Percentiles rank a stretch among this genome's conserved stretches.
Evolutionary conservation across 768 basidiomycete species (phyloP).

Genomic region (Amanita subjunquillea): DNA sequence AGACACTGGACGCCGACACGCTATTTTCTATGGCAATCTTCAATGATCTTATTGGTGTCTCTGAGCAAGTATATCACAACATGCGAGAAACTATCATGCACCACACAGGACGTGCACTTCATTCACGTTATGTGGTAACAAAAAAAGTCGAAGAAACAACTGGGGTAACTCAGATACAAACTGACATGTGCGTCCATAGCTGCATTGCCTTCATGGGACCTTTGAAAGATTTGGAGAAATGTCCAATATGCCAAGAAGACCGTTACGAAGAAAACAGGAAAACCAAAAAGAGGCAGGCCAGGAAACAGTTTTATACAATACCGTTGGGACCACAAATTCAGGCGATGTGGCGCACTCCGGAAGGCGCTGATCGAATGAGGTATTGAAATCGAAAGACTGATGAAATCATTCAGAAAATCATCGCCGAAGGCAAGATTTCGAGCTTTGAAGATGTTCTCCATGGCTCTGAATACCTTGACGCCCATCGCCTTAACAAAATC

Average conservation of each 20-base stretch:
- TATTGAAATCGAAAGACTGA: slow-evolving; percentile 9
- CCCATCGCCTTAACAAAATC: slow-evolving; percentile 10
- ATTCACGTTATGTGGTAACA: not conserved
- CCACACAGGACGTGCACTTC: not conserved
- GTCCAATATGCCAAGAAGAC: not conserved
- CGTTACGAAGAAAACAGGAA: not conserved
- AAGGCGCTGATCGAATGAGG: slow-evolving; percentile 10
- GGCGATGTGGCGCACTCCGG: no score
- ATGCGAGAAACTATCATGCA: no score
- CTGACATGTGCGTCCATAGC: not conserved
- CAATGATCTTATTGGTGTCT: no score
- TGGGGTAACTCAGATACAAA: not conserved
- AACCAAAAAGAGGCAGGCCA: not conserved
- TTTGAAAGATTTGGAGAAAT: not conserved
- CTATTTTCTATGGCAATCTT: no score
- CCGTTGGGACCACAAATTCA: slow-evolving; percentile 18
- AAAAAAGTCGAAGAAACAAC: not conserved
- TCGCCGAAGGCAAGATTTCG: not conserved
- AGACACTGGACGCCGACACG: no score
- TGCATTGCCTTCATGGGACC: not conserved
- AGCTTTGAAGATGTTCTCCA: slow-evolving; percentile 12
- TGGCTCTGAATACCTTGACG: slow-evolving; percentile 16
- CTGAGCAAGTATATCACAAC: no score
- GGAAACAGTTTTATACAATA: slow-evolving; percentile 17
- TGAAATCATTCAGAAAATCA: slow-evolving; percentile 4